phyloP scores from a whole-genome alignment of 768 basidiomycete genomes.

The Grammothele lineata region DNA sequence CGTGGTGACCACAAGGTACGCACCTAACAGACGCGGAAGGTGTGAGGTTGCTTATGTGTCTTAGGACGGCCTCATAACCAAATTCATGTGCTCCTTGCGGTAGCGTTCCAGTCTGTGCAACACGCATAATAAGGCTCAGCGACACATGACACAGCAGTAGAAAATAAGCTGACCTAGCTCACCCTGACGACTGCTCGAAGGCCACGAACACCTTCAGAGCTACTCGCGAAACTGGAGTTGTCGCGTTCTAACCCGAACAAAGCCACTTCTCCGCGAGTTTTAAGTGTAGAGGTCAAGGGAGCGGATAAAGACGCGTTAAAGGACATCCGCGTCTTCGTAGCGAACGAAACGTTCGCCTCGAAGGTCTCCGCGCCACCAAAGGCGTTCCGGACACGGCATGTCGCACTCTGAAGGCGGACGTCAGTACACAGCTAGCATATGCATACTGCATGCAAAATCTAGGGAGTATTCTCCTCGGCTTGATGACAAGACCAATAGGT shows the following conservation, averaged over 20 bases:
- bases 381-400: slow-evolving; percentile 78
- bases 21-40: slow-evolving; percentile 83
- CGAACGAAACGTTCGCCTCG: slow-evolving; percentile 76
- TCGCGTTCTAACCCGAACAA: slow-evolving; percentile 78
- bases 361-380: slow-evolving; percentile 91
- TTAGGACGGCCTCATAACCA: slow-evolving; percentile 76
- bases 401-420: slow-evolving; percentile 80
- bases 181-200: slow-evolving; percentile 70
- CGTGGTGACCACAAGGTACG: slow-evolving; percentile 13
- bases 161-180: slow-evolving; percentile 49
- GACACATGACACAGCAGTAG: slow-evolving; percentile 6
- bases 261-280: slow-evolving; percentile 65
- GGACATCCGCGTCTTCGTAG: slow-evolving; percentile 82
- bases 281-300: slow-evolving; percentile 52
- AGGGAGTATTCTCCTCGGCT: background rate
- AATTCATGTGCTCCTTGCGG: slow-evolving; percentile 62
- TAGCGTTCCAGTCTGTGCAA: slow-evolving; percentile 19
- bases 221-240: slow-evolving; percentile 72
- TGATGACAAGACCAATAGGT: background rate
- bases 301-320: slow-evolving; percentile 67
- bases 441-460: too few species aligned
- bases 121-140: slow-evolving; percentile 19
- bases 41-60: slow-evolving; percentile 68
- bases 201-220: slow-evolving; percentile 60
- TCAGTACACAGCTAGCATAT: too few species aligned